Base-by-base conservation (phyloP, 768 basidiomycete genomes). In the Rhodocollybia butyracea region DNA sequence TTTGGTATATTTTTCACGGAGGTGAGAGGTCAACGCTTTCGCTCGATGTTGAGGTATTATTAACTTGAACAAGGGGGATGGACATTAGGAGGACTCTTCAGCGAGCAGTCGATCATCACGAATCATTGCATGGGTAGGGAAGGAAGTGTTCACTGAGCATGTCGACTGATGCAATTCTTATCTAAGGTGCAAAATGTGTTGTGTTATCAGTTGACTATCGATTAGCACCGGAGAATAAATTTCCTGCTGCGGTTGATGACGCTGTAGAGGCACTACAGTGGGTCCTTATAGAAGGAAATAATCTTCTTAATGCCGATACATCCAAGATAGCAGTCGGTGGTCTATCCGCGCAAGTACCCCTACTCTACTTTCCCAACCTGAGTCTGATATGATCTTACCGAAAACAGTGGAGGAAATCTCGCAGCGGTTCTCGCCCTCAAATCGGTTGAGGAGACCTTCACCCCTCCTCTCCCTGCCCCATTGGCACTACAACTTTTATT, bases 1-100 rank as follows among this genome's bases (percentile, higher is more conserved):
- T 2, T 80, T 89, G 57, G 76, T 88, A 41, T 90, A 79, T 75
- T 88, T 85, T 64, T n/a, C 89, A 89, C 59, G 89, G 89, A 51
- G 88, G 88, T 81, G 57, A 45, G 38, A 29, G 10, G 21, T 27
- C 27, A 26, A 10, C 22, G 12, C n/a, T n/a, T n/a, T n/a, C n/a
- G n/a, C 11, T 5, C 6, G 32, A 22, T 19, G 19, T 38, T n/a
- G 19, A 17, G n/a, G 27, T 17, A 22, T 30, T 57, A 13, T 8
- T 42, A 17, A 26, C 21, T 38, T 36, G 8, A 8, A 11, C 4
- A 60, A 86, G 88, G 89, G 39, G 89, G 89, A 38, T 89, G 89
- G 89, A 87, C 87, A 0, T 71, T 90, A 0, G 89, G 89, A 0
- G 83, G 74, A 52, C 84, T 88, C 59, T 63, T 64, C 22, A 78